Base-by-base conservation (phyloP, 2,329 filamentous ascomycete species). In the Phoma sp. region DNA sequence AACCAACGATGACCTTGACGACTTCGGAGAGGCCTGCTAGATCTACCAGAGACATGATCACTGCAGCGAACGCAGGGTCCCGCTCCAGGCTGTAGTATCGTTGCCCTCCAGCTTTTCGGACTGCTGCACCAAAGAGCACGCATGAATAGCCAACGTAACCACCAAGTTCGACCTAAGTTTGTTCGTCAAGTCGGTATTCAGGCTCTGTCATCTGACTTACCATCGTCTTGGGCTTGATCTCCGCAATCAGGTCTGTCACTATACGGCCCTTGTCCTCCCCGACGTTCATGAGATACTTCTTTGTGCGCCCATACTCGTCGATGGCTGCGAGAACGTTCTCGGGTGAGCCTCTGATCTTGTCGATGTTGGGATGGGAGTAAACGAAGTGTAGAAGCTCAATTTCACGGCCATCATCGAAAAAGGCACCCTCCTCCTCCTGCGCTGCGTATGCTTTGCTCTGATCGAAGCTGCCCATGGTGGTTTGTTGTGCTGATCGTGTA, bases 61-160 rank as follows among this genome's bases (percentile, higher is more conserved):
- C 84, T 5, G 86, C 86, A 0, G 85, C 90, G 65, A 91, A 94
- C 60, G 88, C 87, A 0, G 89, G 86, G 64, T 88, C 90, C 65
- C 85, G 80, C 71, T 95, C 91, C 5, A 95, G 78, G 64, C 86
- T 90, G 71, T 84, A 87, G 76, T 92, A 93, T 22, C 79, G 78
- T 61, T 82, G 80, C 3, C 88, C 89, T 10, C 88, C 88, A 3
- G 82, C 82, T 44, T 82, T 80, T 54, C 84, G 83, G 15, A 91
- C 77, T 0, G 88, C 87, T 32, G 85, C 81, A 39, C 85, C 89
- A 68, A 93, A 94, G 1, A 92, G 80, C 55, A 95, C 86, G 55
- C 88, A 87, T 0, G 90, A 94, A 78, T 95, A 95, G 37, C 91
- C 91, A 19, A 92, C 82, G 73, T 94, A 95, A 43, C 89, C 88